Evolutionary conservation across 345 rosid genomes (phyloP), one percentile per base, ranked within the genome.

Genomic region (Conringia planisiliqua): DNA sequence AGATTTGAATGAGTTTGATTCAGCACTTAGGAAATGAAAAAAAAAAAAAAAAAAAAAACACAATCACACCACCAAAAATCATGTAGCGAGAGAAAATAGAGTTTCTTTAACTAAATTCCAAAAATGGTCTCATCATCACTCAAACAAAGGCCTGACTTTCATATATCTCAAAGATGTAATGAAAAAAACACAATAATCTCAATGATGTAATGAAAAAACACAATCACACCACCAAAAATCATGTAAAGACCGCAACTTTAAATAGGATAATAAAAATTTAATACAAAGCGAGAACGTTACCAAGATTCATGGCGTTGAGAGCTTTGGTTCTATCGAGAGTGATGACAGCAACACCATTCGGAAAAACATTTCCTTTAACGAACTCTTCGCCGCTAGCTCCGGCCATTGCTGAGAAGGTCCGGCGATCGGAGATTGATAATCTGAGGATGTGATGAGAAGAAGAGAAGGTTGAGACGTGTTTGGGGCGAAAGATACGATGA

Each of bases 271-370:
- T 35, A 10, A 30, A 30, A 70, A 7, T 18, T 22, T 9, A 30
- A 8, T 33, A 8, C 9, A 70, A 3, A 10, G 0, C 10, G 4
- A 7, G 17, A 20, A 2, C 14, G 12, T 3, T 5, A 90, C 97
- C 98, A 73, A 87, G 78, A 80, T 83, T 88, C 98, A 93, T 93
- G 86, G 98, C 98, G 80, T 93, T 93, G 79, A 91, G 97, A 65
- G 98, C 92, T 80, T 87, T 89, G 68, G 96, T 89, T 40, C 98
- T 97, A 79, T 91, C 97, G 74, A 91, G 89, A 38, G 96, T 93
- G 87, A 93, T 86, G 79, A 93, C 85, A 3, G 94, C 97, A 71
- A 91, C 90, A 62, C 98, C 98, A 80, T 91, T 91, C 10, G 94
- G 90, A 68, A 77, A 73, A 72, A 93, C 84, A 54, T 73, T 77